Conservation (phyloP, 306 rosid species). For the Fagus crenata region DNA sequence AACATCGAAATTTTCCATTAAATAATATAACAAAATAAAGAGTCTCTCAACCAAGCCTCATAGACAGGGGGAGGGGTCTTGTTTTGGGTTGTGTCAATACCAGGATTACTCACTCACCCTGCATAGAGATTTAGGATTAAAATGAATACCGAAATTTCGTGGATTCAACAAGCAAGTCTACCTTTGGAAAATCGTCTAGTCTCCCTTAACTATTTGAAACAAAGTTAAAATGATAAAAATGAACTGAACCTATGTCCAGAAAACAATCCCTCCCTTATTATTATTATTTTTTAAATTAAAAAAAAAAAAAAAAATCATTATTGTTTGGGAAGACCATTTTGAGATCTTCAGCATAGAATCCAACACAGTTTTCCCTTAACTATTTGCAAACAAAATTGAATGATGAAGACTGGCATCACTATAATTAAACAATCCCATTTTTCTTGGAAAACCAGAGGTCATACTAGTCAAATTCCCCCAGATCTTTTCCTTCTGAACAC, state of each 20-base stretch:
- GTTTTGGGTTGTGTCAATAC: too few relatives aligned
- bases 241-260: not conserved
- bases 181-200: too few relatives aligned
- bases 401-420: not conserved
- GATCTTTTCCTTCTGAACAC: not conserved
- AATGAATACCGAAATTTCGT: too few relatives aligned
- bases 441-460: not conserved
- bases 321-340: not conserved
- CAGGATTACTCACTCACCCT: too few relatives aligned
- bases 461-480: not conserved
- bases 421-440: not conserved
- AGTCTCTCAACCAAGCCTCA: too few relatives aligned
- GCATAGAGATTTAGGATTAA: too few relatives aligned
- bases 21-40: too few relatives aligned
- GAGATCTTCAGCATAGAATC: not conserved
- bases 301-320: not conserved
- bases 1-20: too few relatives aligned
- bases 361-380: not conserved
- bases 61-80: too few relatives aligned
- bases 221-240: not conserved
- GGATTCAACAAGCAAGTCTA: too few relatives aligned
- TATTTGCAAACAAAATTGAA: not conserved
- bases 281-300: too few relatives aligned
- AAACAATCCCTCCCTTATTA: not conserved
- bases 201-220: too few relatives aligned